Conservation (phyloP, 2,329 filamentous ascomycete species). For the Sordariomycetes sp. region DNA sequence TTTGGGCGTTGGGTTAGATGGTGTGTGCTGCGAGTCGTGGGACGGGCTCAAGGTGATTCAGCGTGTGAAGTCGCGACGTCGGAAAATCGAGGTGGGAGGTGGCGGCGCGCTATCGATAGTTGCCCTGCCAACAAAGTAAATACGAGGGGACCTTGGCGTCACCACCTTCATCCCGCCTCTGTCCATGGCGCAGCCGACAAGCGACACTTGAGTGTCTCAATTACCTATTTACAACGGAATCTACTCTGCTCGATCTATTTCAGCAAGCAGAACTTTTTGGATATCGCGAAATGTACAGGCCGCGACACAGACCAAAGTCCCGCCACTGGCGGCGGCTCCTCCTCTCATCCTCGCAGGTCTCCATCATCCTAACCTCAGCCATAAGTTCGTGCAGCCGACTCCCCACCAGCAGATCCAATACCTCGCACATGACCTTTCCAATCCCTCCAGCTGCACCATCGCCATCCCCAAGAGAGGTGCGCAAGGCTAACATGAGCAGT, state of each 20-base stretch:
- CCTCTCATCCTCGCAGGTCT: conserved; percentile 61
- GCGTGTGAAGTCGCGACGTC: not conserved
- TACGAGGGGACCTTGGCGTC: conserved; percentile 3
- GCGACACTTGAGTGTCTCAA: not conserved
- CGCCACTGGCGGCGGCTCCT: conserved; percentile 32
- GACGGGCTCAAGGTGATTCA: not conserved
- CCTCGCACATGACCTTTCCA: not conserved
- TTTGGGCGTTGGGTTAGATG: not conserved
- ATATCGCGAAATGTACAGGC: not conserved
- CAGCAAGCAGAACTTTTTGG: not conserved
- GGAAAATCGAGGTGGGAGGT: not conserved
- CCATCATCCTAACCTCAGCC: conserved; percentile 50
- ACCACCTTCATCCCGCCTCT: not conserved
- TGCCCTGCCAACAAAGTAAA: conserved; percentile 26
- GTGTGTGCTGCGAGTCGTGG: not conserved
- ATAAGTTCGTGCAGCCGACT: conserved; percentile 41
- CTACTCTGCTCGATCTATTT: not conserved
- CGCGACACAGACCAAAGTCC: conserved; percentile 1
- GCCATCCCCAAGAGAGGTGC: not conserved
- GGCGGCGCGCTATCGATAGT: conserved; percentile 26
- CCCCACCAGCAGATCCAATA: conserved; percentile 4
- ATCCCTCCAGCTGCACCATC: not conserved
- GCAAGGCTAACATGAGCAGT: conserved; percentile 31
- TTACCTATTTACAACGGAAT: not conserved
- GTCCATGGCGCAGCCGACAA: not conserved